Base-by-base conservation (phyloP, 495 filamentous ascomycete species). In the Trichocladium antarcticum region DNA sequence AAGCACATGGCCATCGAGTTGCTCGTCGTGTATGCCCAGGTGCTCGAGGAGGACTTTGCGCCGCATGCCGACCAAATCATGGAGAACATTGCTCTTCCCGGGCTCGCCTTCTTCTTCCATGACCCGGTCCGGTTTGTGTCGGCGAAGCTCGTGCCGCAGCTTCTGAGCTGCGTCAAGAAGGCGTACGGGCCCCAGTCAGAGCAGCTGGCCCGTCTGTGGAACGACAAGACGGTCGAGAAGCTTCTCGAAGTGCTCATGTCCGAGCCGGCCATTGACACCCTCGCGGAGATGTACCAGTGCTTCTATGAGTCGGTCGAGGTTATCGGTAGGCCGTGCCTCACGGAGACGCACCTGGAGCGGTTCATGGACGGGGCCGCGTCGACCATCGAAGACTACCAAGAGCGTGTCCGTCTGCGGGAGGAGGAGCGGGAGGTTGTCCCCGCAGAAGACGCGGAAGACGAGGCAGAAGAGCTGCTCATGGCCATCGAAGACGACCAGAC, bases 241-340 rank as follows among this genome's bases (percentile, higher is more conserved):
- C 73, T 99, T 37, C 80, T 97, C 24, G 93, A 96, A 63, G 89
- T 96, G 3, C 75, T 99, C n/a, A 86, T 78, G 49, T 86, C 87
- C 0, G 93, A 99, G 68, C 90, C 93, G 7, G 88, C 89, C 0
- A 85, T 99, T 38, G 93, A 99, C 55, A 94, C 90, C 0, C 78
- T 99, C 16, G 90, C 93, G 10, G 93, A 97, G 69, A 95, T 99
- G 87, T 99, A 96, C 64, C 90, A 97, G 67, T 97, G 92, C 75
- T 97, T 97, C 73, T 99, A 99, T 65, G 93, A 99, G 66, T 95
- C 86, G 6, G 85, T 99, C 15, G 92, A 96, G 68, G 87, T 95
- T 6, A 79, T 95, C 50, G 90, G 89, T 48, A 82, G 84, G 67
- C 77, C 84, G 55, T 89, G 82, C 60, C 75, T 99, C 12, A 85